Evolutionary conservation across 2,329 filamentous ascomycete genomes (phyloP), one percentile per base, ranked within the genome.

Genomic region (Setomelanomma holmii): DNA sequence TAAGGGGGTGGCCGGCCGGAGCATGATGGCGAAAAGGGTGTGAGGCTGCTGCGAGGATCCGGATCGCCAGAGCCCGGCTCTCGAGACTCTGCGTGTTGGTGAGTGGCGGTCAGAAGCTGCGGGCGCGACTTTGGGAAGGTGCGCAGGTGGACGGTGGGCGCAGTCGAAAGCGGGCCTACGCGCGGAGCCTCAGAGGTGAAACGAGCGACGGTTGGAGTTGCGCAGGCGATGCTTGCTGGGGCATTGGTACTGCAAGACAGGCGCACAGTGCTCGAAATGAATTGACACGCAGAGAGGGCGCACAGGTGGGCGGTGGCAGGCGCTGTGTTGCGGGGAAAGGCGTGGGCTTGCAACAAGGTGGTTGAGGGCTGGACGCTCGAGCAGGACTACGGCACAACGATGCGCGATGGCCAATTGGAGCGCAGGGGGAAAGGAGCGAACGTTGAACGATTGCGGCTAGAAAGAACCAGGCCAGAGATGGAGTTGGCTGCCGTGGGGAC

Each of bases 1-100:
- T 72, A 99, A 81, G 63, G 95, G 93, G 55, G 95, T 98, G 56
- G 95, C 93, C 57, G 95, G 93, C 70, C 93, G 90, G 75, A 98
- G 81, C 86, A 96, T 91, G 79, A 79, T 86, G 79, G 69, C 66
- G 64, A 62, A 50, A 55, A 41, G 63, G 36, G 46, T 51, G 39
- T 49, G 53, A 62, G 65, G 58, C 58, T 47, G 49, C 40, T 24
- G 53, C 58, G 51, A 63, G 63, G 55, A 52, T 51, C 50, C 65
- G 63, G 68, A 58, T 65, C 66, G 63, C 66, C 61, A 61, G 53
- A 65, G 63, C 61, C 67, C 62, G 64, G 66, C 59, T 64, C 63
- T 61, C 58, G 56, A 55, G 61, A 67, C 56, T 60, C 58, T 45
- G 48, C 44, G 52, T 45, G 63, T 44, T 58, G 56, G 49, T 56